phyloP scores from a whole-genome alignment of 2,329 filamentous ascomycete species.

The Talaromyces pinophilus region DNA sequence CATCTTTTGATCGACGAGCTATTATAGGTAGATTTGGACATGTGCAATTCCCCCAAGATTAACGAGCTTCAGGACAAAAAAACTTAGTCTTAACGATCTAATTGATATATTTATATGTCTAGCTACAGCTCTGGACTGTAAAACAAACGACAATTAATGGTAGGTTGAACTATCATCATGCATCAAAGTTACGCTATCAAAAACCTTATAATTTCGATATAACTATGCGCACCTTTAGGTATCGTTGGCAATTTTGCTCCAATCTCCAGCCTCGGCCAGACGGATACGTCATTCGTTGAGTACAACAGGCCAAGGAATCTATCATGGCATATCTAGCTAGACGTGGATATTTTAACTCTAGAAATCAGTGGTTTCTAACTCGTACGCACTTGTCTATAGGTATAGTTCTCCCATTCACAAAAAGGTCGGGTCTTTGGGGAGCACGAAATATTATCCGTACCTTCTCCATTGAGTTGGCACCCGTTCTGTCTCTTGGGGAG shows the following conservation, averaged over 20 bases:
- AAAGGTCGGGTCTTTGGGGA: neutral
- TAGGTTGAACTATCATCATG: no score
- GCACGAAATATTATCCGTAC: slow-evolving; percentile 11
- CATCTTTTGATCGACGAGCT: no score
- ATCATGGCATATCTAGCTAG: neutral
- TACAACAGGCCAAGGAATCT: neutral
- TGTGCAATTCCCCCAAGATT: no score
- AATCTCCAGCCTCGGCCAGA: neutral
- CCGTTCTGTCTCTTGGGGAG: neutral
- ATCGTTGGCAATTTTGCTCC: neutral
- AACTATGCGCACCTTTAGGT: neutral
- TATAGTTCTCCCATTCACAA: neutral
- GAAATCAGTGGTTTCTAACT: neutral
- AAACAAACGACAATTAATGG: no score
- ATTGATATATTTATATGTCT: no score
- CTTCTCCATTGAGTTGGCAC: slow-evolving; percentile 20
- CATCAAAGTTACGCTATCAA: neutral
- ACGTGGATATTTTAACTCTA: neutral
- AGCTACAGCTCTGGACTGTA: no score
- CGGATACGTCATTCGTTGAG: no score
- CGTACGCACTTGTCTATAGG: neutral
- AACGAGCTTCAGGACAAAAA: no score
- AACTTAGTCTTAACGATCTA: no score
- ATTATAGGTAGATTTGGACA: no score
- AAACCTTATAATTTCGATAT: neutral